Evolutionary conservation across 2,329 filamentous ascomycete species (phyloP), one percentile per base, ranked within the genome.

Genomic region (Calonectria henricotiae): DNA sequence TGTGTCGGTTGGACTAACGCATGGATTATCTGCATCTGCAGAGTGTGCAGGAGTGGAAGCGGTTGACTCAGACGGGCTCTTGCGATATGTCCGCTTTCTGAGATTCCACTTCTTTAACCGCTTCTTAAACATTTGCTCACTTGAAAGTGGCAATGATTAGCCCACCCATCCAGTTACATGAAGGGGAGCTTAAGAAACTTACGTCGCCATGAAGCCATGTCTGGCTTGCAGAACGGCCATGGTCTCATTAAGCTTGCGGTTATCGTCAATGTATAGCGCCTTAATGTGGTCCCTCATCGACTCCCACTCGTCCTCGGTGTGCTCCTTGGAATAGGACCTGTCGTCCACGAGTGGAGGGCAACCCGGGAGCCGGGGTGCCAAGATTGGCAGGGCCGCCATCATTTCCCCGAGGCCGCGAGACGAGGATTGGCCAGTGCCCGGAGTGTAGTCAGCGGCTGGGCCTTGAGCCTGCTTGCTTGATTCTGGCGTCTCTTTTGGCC

Each of bases 91-190:
- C 43, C 81, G 77, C 65, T 83, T 83, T 63, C 81, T 79, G 25
- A 83, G 69, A 61, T 81, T 80, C 81, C 81, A 83, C 71, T 82
- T 83, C 73, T 80, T 81, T 51, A 83, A 73, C 37, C 81, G 77
- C 71, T 83, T 83, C 68, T 83, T 83, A 65, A 82, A 83, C 81
- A 83, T 83, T 75, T 83, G 80, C 67, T 82, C 80, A 64, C 81
- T 83, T 68, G 64, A 39, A 58, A 39, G n/a, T 35, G 47, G 32
- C 30, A 64, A 27, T 25, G 15, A 65, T 70, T 51, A 67, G 58
- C 55, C 37, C 27, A 39, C 61, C 27, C 20, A 7, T 51, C 58
- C 27, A 32, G 49, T 65, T 32, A 32, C 41, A 49, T 12, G 11
- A 60, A 67, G 37, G 49, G 11, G 58, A 39, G 35, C 44, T 25